Evolutionary conservation across 164 flowering plant genomes (phyloP).

Genomic region (Malania oleifera): DNA sequence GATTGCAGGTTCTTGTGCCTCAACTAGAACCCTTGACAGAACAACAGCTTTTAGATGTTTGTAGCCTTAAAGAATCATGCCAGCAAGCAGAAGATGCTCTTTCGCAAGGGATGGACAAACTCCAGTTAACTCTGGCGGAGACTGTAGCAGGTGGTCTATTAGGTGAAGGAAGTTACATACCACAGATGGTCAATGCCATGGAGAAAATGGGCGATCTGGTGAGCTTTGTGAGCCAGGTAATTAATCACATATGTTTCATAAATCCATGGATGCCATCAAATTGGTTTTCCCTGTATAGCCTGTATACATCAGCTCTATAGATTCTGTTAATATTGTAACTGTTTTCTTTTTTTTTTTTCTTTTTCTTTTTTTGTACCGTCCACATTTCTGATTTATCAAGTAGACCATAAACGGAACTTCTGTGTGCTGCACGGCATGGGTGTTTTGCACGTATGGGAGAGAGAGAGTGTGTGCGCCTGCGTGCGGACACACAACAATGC

Average conservation of each 20-base stretch:
- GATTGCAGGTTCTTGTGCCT: conserved; percentile 64
- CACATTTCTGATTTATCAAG: too few relatives aligned
- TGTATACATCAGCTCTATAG: too few relatives aligned
- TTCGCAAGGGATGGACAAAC: conserved; percentile 88
- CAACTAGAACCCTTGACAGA: conserved; percentile 71
- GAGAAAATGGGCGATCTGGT: conserved; percentile 68
- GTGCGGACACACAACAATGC: too few relatives aligned
- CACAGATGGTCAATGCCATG: conserved; percentile 57
- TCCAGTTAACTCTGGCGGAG: conserved; percentile 59
- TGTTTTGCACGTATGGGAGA: too few relatives aligned
- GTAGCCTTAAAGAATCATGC: conserved; percentile 65
- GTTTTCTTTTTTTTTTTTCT: too few relatives aligned
- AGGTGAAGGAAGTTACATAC: conserved; percentile 52
- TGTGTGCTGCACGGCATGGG: too few relatives aligned
- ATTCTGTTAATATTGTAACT: too few relatives aligned
- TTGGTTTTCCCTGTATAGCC: too few relatives aligned
- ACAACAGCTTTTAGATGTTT: conserved; percentile 45
- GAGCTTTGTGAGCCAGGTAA: conserved; percentile 75
- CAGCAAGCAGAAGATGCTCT: conserved; percentile 98
- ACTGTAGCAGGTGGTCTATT: conserved; percentile 48
- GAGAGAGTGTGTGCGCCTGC: too few relatives aligned
- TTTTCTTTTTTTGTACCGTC: too few relatives aligned
- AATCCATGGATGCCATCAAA: too few relatives aligned
- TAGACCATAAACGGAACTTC: too few relatives aligned
- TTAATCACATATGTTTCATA: neutral